Conservation (phyloP, 768 basidiomycete species). For the Tulasnella sp. region DNA sequence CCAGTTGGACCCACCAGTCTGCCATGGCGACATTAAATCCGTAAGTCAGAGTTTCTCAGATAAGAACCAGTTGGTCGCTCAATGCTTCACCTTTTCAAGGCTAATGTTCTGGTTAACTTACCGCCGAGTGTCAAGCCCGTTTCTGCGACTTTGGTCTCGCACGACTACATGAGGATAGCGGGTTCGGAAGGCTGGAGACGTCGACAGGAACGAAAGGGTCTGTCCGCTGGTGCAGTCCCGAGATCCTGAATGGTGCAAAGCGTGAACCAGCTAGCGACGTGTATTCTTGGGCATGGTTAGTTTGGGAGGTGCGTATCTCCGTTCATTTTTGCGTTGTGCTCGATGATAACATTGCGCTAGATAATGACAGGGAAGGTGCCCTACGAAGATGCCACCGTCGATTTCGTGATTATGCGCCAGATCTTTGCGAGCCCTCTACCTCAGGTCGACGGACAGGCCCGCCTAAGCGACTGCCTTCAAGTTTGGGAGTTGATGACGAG, state of each 20-base stretch:
- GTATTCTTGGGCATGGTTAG: background rate
- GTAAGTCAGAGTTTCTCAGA: too few species aligned
- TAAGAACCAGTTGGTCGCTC: too few species aligned
- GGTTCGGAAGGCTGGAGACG: background rate
- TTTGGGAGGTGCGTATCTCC: background rate
- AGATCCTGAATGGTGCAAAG: background rate
- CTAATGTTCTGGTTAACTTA: too few species aligned
- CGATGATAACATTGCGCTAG: background rate
- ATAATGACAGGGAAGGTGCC: background rate
- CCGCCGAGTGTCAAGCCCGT: too few species aligned
- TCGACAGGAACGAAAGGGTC: background rate
- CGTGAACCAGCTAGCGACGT: background rate
- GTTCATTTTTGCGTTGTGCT: background rate
- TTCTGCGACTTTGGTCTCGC: conserved; percentile 5
- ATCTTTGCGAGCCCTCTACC: background rate
- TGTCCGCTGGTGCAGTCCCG: background rate
- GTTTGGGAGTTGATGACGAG: background rate
- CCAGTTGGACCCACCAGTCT: too few species aligned
- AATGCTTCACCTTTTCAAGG: too few species aligned
- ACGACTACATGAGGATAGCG: background rate
- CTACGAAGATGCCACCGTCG: background rate
- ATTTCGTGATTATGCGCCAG: background rate
- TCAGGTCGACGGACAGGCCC: background rate
- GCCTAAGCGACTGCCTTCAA: background rate
- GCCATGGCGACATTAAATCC: too few species aligned